These are phyloP conservation scores for Erysimum cheiri DNA, from an alignment of 441 rosid genomes.

Conservation along the genomic window DNA sequence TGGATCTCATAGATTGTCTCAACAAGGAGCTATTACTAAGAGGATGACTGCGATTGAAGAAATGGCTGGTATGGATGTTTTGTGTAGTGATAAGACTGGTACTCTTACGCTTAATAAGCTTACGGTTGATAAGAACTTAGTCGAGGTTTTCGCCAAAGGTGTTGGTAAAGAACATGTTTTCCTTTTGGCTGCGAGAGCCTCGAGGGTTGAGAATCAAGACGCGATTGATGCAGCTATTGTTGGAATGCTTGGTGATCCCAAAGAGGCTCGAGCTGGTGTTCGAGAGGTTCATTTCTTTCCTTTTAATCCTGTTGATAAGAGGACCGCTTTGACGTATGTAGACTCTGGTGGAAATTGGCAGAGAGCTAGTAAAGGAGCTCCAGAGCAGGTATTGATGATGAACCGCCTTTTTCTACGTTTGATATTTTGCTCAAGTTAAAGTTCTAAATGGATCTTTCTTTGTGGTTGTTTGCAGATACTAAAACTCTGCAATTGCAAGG, in stretches of 20 bases:
- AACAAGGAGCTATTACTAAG: slow-evolving; percentile 94
- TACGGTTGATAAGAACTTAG: slow-evolving; percentile 68
- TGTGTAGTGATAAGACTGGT: slow-evolving; percentile 94
- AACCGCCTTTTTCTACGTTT: background rate
- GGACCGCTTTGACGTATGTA: slow-evolving; percentile 85
- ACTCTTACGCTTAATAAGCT: slow-evolving; percentile 87
- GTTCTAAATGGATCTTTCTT: slow-evolving; percentile 10
- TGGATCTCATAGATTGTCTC: slow-evolving; percentile 89
- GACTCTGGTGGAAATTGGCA: slow-evolving; percentile 80
- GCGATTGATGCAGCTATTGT: slow-evolving; percentile 62
- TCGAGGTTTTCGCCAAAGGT: slow-evolving; percentile 64
- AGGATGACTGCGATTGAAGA: slow-evolving; percentile 98
- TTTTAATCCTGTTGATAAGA: slow-evolving; percentile 87
- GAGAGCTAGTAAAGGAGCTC: slow-evolving; percentile 92
- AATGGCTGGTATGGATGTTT: slow-evolving; percentile 97
- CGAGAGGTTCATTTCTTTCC: slow-evolving; percentile 83
- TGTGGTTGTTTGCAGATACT: slow-evolving; percentile 52
- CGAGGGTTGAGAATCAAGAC: slow-evolving; percentile 60
- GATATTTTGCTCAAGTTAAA: background rate
- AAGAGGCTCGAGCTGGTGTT: slow-evolving; percentile 78
- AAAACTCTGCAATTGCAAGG: slow-evolving; percentile 69
- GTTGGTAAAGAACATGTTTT: slow-evolving; percentile 55
- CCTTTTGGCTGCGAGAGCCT: slow-evolving; percentile 66
- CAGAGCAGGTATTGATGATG: slow-evolving; percentile 68
- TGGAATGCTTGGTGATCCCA: slow-evolving; percentile 62